Percentiles rank a stretch among this genome's conserved stretches.
Evolutionary conservation across 768 basidiomycete species (phyloP).

Genomic region (Leccinum sublutescens): DNA sequence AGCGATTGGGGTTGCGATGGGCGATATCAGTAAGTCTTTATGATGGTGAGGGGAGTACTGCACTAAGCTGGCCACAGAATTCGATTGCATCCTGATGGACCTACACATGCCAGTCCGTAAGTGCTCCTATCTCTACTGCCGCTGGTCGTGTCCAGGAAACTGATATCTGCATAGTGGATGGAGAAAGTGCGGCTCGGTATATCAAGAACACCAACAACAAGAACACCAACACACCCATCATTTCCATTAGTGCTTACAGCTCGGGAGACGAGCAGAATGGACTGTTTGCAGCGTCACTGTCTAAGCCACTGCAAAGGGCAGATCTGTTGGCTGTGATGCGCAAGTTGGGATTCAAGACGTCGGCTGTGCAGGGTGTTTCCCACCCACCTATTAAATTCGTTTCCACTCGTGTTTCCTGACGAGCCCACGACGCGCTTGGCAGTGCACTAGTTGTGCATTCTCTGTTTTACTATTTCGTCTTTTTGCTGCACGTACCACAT

Average conservation of each 20-base stretch:
- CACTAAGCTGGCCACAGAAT: constrained; percentile 52
- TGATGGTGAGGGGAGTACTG: not conserved
- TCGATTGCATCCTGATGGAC: constrained; percentile 95
- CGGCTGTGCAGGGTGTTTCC: constrained; percentile 59
- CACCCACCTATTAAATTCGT: constrained; percentile 52
- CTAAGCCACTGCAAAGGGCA: constrained; percentile 88
- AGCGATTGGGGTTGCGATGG: constrained; percentile 96
- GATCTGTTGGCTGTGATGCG: constrained; percentile 81
- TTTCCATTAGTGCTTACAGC: constrained; percentile 88
- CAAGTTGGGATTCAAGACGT: constrained; percentile 88
- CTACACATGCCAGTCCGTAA: constrained; percentile 91
- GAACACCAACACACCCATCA: constrained; percentile 90
- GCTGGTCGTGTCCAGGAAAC: constrained; percentile 7
- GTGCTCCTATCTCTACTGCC: constrained; percentile 29
- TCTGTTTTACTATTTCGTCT: constrained; percentile 29
- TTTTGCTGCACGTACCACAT: constrained; percentile 30
- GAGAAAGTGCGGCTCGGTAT: constrained; percentile 94
- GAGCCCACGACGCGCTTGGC: not conserved
- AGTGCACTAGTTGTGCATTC: constrained; percentile 21
- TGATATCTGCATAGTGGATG: constrained; percentile 61
- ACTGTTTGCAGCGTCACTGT: constrained; percentile 76
- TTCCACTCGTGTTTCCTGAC: constrained; percentile 34
- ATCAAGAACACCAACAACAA: constrained; percentile 97
- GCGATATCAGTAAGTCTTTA: constrained; percentile 82
- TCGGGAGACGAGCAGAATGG: constrained; percentile 66